Conservation (phyloP, 2,329 filamentous ascomycete species). For the Fusarium newnesense region DNA sequence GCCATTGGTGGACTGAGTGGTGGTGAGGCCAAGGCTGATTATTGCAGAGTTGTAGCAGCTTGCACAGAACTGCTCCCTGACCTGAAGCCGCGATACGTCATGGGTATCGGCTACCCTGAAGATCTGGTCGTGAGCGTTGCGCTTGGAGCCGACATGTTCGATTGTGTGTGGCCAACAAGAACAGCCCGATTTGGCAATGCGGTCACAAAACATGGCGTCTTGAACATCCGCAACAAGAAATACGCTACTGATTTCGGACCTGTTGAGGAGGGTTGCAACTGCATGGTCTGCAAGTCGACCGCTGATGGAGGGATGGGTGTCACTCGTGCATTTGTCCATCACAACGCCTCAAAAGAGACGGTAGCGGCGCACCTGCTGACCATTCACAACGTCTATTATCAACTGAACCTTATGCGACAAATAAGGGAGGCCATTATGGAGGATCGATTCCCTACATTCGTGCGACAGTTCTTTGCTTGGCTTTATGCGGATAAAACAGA, state of each 20-base stretch:
- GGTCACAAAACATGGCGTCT: slow-evolving; percentile 80
- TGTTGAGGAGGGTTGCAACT: slow-evolving; percentile 84
- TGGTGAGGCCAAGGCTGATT: slow-evolving; percentile 92
- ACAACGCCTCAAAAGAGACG: slow-evolving; percentile 93
- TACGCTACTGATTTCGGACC: slow-evolving; percentile 85
- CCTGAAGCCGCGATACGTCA: slow-evolving; percentile 96
- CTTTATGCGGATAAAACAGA: slow-evolving; percentile 71
- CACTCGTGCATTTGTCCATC: slow-evolving; percentile 89
- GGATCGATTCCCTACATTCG: slow-evolving; percentile 81
- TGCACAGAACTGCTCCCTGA: slow-evolving; percentile 89
- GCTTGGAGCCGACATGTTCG: slow-evolving; percentile 98
- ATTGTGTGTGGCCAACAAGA: slow-evolving; percentile 97
- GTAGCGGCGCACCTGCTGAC: slow-evolving; percentile 86
- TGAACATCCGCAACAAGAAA: slow-evolving; percentile 82
- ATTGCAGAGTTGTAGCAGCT: slow-evolving; percentile 87
- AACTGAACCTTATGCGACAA: slow-evolving; percentile 83
- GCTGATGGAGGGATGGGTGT: slow-evolving; percentile 80
- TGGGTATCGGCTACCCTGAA: slow-evolving; percentile 98
- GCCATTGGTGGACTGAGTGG: slow-evolving; percentile 95
- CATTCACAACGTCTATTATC: slow-evolving; percentile 95
- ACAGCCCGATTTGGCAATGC: slow-evolving; percentile 97
- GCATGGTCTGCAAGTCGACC: slow-evolving; percentile 76
- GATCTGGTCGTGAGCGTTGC: slow-evolving; percentile 94
- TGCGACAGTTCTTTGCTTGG: slow-evolving; percentile 80
- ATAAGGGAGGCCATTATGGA: slow-evolving; percentile 82